phyloP scores from a whole-genome alignment of 2,329 filamentous ascomycete species.

The Talaromyces amestolkiae region DNA sequence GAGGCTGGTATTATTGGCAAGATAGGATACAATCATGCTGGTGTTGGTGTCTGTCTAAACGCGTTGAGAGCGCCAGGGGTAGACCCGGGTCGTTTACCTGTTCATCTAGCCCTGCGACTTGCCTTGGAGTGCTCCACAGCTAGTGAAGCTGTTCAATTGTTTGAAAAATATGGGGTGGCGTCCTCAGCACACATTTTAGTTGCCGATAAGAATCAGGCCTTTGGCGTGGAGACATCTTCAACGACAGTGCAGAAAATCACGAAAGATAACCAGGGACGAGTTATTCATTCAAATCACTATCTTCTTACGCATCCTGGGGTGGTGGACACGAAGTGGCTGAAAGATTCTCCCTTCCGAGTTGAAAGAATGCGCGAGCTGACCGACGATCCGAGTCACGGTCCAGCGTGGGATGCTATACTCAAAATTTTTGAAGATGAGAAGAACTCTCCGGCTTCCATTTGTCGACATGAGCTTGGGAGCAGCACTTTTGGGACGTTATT shows the following conservation, averaged over 20 bases:
- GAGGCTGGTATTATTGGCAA: constrained; percentile 59
- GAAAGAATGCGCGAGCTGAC: constrained; percentile 5
- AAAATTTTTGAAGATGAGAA: constrained; percentile 11
- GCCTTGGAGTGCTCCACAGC: constrained; percentile 51
- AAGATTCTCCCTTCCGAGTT: constrained; percentile 6
- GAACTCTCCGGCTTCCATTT: constrained; percentile 6
- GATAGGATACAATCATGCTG: constrained; percentile 55
- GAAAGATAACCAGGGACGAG: not conserved
- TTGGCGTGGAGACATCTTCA: constrained; percentile 49
- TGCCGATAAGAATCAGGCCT: constrained; percentile 45
- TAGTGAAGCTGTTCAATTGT: constrained; percentile 40
- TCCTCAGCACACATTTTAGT: constrained; percentile 55
- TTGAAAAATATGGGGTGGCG: constrained; percentile 52
- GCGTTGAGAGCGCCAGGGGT: constrained; percentile 54
- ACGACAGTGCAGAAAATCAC: not conserved
- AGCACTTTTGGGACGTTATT: constrained; percentile 13
- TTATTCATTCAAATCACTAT: constrained; percentile 14
- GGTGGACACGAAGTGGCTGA: constrained; percentile 4
- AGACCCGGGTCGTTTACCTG: constrained; percentile 48
- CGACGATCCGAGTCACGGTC: not conserved
- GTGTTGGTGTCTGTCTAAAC: constrained; percentile 57
- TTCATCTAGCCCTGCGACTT: constrained; percentile 55
- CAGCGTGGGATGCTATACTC: not conserved
- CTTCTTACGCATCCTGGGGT: not conserved
- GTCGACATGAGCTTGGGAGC: not conserved